These are phyloP conservation scores for Fraxinus angustifolia DNA, from an alignment of 305 asterid species.

Conservation along the genomic window DNA sequence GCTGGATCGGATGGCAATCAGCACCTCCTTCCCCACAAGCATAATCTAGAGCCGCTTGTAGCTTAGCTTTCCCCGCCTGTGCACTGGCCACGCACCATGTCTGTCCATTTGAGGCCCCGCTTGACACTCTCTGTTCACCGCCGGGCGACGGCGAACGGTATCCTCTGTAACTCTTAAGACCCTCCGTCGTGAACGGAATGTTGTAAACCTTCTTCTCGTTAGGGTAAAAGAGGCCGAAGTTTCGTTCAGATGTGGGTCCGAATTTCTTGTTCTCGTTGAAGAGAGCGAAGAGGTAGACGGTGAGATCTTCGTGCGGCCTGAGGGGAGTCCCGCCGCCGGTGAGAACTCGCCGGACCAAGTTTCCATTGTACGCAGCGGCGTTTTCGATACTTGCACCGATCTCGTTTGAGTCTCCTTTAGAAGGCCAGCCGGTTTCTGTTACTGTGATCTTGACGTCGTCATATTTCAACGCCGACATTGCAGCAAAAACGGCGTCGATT, in stretches of 20 bases:
- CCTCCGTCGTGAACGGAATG: too few species aligned
- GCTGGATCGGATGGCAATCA: too few species aligned
- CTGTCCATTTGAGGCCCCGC: too few species aligned
- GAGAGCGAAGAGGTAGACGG: constrained; percentile 69
- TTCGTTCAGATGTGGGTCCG: constrained; percentile 54
- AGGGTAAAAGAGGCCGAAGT: too few species aligned
- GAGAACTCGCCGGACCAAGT: constrained; percentile 61
- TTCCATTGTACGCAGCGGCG: constrained; percentile 85
- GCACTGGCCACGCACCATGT: too few species aligned
- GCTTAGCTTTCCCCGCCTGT: too few species aligned
- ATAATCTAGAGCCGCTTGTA: too few species aligned
- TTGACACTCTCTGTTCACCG: too few species aligned
- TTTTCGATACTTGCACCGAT: constrained; percentile 68
- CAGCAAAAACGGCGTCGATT: constrained; percentile 84
- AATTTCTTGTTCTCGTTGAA: constrained; percentile 84
- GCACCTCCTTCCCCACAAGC: too few species aligned
- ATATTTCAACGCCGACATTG: constrained; percentile 67
- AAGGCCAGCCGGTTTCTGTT: constrained; percentile 95
- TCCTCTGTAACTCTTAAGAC: too few species aligned
- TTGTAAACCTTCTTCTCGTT: too few species aligned
- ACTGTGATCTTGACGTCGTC: constrained; percentile 56
- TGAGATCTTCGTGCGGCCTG: constrained; percentile 58
- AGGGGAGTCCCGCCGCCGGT: constrained; percentile 78
- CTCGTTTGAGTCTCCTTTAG: constrained; percentile 73
- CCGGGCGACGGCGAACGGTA: too few species aligned